Base-by-base conservation (phyloP, 805 yeast species). In the Kazachstania kunashirensis region DNA sequence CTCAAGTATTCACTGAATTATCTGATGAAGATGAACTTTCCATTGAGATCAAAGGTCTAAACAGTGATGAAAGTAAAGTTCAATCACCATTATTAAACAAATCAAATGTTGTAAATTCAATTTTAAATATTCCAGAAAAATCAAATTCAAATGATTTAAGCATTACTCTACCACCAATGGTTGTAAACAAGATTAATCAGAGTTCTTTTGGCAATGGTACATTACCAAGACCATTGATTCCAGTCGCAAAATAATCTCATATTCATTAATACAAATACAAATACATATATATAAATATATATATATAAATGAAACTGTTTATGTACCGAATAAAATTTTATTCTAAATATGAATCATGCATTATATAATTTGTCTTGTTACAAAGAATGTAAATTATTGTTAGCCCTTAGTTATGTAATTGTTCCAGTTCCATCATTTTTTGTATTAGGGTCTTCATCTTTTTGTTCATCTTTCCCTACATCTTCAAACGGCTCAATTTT, bases 1-100 rank as follows among this genome's bases (percentile, higher is more conserved):
- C 71, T 21, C 64, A 62, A 29, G 47, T 70, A n/a, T 68, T 74
- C 45, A 59, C 50, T 38, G 50, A 50, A 19, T 46, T 57, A 23
- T 25, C 36, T 9, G 28, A 33, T 17, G 28, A 26, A 11, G 31
- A 31, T 21, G 31, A 23, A 14, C 18, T 33, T 12, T 36, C 33
- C 17, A 31, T 28, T 32, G 35, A 31, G 15, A 26, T 36, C 19
- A 36, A 35, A 21, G 12, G 27, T n/a, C 11, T 16, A 12, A 18
- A 23, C 11, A 13, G 32, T n/a, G 31, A 27, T 2, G 26, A 20
- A 7, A 21, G 24, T 4, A 23, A 27, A 15, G 18, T 30, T 20
- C 25, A 19, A 19, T 30, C 33, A 9, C 33, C 33, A 30, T 11
- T 30, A 10, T 20, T 16, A 14, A 15, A 12, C 10, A 30, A 30